phyloP scores from a whole-genome alignment of 2,329 filamentous ascomycete genomes.

The Colletotrichum simmondsii region DNA sequence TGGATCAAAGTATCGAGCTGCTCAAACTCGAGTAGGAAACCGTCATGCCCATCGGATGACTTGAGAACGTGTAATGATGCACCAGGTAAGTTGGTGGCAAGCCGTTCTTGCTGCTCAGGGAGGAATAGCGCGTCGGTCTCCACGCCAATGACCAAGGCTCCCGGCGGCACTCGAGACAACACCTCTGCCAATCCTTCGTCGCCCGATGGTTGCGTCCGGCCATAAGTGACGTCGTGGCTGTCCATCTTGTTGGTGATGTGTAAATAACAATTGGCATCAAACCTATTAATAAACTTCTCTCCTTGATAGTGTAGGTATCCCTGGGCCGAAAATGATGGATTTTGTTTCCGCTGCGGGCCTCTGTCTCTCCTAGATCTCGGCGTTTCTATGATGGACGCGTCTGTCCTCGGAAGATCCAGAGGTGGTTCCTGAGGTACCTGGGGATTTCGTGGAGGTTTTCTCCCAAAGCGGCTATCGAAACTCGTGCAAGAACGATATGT shows the following conservation, averaged over 20 bases:
- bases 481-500: slow-evolving; percentile 48
- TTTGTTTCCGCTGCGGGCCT: background rate
- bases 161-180: slow-evolving; percentile 38
- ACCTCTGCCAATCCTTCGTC: slow-evolving; percentile 38
- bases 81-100: slow-evolving; percentile 43
- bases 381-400: slow-evolving; percentile 42
- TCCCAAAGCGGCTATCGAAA: slow-evolving; percentile 48
- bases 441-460: slow-evolving; percentile 66
- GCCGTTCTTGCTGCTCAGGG: slow-evolving; percentile 43
- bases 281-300: slow-evolving; percentile 48
- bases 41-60: slow-evolving; percentile 47
- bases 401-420: slow-evolving; percentile 51
- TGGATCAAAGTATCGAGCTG: slow-evolving; percentile 41
- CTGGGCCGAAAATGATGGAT: slow-evolving; percentile 46
- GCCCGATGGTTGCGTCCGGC: slow-evolving; percentile 49
- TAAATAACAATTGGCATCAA: slow-evolving; percentile 52
- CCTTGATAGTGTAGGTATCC: slow-evolving; percentile 51
- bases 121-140: slow-evolving; percentile 47
- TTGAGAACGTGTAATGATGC: slow-evolving; percentile 41
- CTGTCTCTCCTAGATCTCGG: background rate
- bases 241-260: slow-evolving; percentile 51
- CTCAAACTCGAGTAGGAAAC: slow-evolving; percentile 49
- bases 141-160: slow-evolving; percentile 47
- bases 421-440: slow-evolving; percentile 38
- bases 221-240: slow-evolving; percentile 46